Evolutionary conservation across 2,329 filamentous ascomycete genomes (phyloP).

Genomic region (Monosporascus sp.): DNA sequence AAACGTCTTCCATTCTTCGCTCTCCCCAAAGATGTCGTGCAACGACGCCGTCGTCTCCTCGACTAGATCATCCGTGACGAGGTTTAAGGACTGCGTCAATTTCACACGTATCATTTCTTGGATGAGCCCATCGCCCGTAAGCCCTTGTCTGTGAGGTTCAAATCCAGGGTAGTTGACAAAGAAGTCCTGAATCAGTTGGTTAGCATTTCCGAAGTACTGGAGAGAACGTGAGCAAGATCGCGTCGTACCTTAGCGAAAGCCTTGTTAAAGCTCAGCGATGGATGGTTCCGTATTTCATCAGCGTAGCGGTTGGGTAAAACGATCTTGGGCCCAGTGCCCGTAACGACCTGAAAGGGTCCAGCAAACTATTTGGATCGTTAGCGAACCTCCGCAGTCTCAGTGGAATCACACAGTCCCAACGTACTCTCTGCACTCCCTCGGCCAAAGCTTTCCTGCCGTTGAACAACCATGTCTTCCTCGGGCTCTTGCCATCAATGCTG

Average conservation of each 20-base stretch:
- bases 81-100: slow-evolving; percentile 27
- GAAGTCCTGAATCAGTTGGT: slow-evolving; percentile 23
- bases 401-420: neutral
- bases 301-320: slow-evolving; percentile 27
- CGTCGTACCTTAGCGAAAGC: slow-evolving; percentile 28
- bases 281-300: slow-evolving; percentile 31
- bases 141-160: slow-evolving; percentile 19
- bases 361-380: slow-evolving; percentile 19
- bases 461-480: slow-evolving; percentile 23
- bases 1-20: slow-evolving; percentile 34
- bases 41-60: slow-evolving; percentile 29
- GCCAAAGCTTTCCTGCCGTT: slow-evolving; percentile 17
- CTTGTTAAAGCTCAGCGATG: slow-evolving; percentile 26
- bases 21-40: slow-evolving; percentile 26
- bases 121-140: slow-evolving; percentile 20
- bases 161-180: slow-evolving; percentile 29
- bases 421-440: slow-evolving; percentile 22
- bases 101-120: slow-evolving; percentile 27
- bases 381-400: neutral
- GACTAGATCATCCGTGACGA: slow-evolving; percentile 30
- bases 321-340: slow-evolving; percentile 27
- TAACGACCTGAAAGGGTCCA: slow-evolving; percentile 28
- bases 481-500: slow-evolving; percentile 18
- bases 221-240: neutral
- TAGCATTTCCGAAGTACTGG: neutral